phyloP scores from a whole-genome alignment of 2,329 filamentous ascomycete species.

The Cladophialophora immunda region DNA sequence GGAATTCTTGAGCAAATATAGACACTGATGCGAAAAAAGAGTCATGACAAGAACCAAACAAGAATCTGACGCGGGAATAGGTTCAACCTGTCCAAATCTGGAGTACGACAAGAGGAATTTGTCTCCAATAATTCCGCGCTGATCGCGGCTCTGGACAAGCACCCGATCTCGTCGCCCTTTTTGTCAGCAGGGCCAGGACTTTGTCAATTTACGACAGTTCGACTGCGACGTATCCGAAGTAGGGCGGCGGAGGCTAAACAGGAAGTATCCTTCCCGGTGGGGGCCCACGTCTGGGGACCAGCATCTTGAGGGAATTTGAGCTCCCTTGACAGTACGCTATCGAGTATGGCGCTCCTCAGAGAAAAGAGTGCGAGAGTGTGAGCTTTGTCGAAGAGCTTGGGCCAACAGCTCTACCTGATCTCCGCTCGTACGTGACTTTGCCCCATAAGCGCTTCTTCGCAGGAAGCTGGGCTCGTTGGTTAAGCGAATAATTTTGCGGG shows the following conservation, averaged over 20 bases:
- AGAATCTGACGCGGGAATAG: background rate
- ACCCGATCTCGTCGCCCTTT: background rate
- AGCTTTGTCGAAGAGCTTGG: background rate
- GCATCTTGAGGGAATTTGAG: conserved; percentile 4
- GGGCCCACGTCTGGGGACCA: background rate
- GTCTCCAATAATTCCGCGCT: background rate
- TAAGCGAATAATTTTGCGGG: conserved; percentile 1
- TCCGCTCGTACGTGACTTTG: background rate
- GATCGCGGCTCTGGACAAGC: background rate
- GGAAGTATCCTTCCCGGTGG: conserved; percentile 2
- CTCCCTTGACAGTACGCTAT: background rate
- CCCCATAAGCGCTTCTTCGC: conserved; percentile 3
- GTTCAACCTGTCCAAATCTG: background rate
- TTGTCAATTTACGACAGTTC: background rate
- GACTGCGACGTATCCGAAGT: background rate
- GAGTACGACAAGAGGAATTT: background rate
- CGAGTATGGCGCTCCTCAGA: background rate
- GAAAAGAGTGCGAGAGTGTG: background rate
- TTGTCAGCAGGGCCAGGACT: background rate
- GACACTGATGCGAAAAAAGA: background rate
- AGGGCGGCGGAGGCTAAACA: background rate
- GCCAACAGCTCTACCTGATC: background rate
- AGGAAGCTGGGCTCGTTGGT: background rate
- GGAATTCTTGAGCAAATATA: background rate
- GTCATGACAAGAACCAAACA: background rate